These are phyloP conservation scores for Acanthamoeba pearcei DNA, from an alignment of 208 protist genomes.

Conservation along the genomic window DNA sequence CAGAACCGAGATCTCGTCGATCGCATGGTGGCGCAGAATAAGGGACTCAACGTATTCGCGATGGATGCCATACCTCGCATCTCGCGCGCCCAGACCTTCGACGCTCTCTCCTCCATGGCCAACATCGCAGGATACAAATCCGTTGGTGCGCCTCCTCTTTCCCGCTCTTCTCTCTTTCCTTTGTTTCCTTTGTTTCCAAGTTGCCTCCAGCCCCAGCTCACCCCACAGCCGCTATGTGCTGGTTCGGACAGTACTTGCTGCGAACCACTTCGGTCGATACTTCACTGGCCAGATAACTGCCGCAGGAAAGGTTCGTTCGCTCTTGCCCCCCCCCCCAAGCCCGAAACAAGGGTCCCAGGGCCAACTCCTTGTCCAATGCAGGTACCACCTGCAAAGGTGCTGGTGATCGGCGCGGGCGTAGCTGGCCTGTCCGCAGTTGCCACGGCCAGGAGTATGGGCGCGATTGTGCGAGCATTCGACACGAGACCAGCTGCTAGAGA, in stretches of 20 bases:
- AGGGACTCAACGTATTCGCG: constrained; percentile 85
- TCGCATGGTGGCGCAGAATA: constrained; percentile 68
- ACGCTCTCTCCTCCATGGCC: constrained; percentile 93
- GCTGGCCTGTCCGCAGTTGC: constrained; percentile 94
- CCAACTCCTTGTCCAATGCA: neutral
- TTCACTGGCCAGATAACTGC: constrained; percentile 95
- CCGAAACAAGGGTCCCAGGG: neutral
- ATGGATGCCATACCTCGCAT: constrained; percentile 93
- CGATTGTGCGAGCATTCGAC: constrained; percentile 95
- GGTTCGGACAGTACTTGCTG: constrained; percentile 4
- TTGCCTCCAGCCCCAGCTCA: neutral
- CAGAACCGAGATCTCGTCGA: constrained; percentile 81
- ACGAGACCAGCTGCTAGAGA: constrained; percentile 91
- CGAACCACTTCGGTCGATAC: constrained; percentile 88
- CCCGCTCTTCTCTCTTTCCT: neutral
- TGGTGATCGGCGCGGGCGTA: constrained; percentile 94
- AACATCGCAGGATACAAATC: constrained; percentile 94
- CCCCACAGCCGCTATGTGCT: neutral
- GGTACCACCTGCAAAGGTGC: constrained; percentile 82
- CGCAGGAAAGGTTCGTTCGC: constrained; percentile 88
- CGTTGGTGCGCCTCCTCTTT: constrained; percentile 72
- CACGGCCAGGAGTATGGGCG: constrained; percentile 93
- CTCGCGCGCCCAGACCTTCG: constrained; percentile 88
- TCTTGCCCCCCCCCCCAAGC: neutral
- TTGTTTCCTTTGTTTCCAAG: neutral